phyloP scores from a whole-genome alignment of 805 yeast species.

The Saccharomycopsis fibuligera region DNA sequence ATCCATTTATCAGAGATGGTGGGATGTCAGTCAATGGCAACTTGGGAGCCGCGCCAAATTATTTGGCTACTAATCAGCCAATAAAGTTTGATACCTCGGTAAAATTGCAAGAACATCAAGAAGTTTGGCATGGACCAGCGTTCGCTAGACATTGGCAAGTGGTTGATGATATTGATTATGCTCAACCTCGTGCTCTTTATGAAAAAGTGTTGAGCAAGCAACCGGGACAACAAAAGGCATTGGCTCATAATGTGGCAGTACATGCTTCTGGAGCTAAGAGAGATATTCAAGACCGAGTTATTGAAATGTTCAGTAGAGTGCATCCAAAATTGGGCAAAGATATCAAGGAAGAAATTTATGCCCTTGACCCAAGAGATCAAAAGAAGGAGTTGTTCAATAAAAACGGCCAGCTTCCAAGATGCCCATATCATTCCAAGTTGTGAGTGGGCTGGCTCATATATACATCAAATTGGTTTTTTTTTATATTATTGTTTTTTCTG shows the following conservation, averaged over 20 bases:
- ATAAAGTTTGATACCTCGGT: slow-evolving; percentile 37
- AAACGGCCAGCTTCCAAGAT: slow-evolving; percentile 9
- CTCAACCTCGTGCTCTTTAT: slow-evolving; percentile 74
- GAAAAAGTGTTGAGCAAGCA: slow-evolving; percentile 62
- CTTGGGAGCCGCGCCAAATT: slow-evolving; percentile 73
- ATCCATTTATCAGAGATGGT: slow-evolving; percentile 82
- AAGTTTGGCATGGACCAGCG: slow-evolving; percentile 77
- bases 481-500: background rate
- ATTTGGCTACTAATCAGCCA: slow-evolving; percentile 49
- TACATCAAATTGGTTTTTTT: background rate
- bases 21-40: slow-evolving; percentile 64
- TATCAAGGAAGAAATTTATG: slow-evolving; percentile 57
- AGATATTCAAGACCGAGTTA: slow-evolving; percentile 70
- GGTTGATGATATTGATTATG: slow-evolving; percentile 61
- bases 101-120: slow-evolving; percentile 59
- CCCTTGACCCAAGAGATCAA: slow-evolving; percentile 39
- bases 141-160: slow-evolving; percentile 82
- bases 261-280: slow-evolving; percentile 68
- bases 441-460: background rate
- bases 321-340: slow-evolving; percentile 58
- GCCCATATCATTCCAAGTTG: slow-evolving; percentile 21
- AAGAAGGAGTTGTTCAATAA: slow-evolving; percentile 17
- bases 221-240: slow-evolving; percentile 76
- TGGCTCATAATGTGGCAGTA: slow-evolving; percentile 77
- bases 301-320: slow-evolving; percentile 71